These are phyloP conservation scores for Kodamaea sp. DNA, from an alignment of 1,139 yeast species.

Conservation along the genomic window DNA sequence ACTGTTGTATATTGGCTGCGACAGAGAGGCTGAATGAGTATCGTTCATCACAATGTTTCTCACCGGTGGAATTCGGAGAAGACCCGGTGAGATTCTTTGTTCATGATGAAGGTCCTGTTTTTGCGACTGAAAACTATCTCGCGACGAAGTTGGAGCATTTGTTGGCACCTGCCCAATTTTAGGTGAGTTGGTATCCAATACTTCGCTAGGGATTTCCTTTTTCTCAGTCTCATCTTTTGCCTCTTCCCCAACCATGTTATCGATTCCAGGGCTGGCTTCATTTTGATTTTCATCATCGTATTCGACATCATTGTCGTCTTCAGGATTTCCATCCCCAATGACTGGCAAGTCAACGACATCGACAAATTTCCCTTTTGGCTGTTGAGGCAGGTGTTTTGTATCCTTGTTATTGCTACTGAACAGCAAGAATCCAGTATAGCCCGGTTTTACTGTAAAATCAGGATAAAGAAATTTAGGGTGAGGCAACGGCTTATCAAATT, in stretches of 20 bases:
- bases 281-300: background rate
- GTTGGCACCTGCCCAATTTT: background rate
- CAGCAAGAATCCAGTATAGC: slow-evolving; percentile 32
- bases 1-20: too few relatives aligned
- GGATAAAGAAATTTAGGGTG: slow-evolving; percentile 30
- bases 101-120: too few relatives aligned
- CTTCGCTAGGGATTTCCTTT: background rate
- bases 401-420: slow-evolving; percentile 24
- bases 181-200: background rate
- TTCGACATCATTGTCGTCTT: background rate
- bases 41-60: too few relatives aligned
- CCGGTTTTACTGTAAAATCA: slow-evolving; percentile 29
- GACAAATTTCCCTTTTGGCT: slow-evolving; percentile 8
- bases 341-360: slow-evolving; percentile 13
- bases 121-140: background rate
- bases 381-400: slow-evolving; percentile 6
- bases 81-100: too few relatives aligned
- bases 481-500: slow-evolving; percentile 26
- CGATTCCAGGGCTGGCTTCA: background rate
- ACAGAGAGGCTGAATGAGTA: too few relatives aligned
- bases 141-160: background rate
- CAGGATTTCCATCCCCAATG: slow-evolving; percentile 1
- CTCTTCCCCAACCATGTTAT: background rate
- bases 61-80: too few relatives aligned
- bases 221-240: background rate